Conservation (phyloP, 202 grass and related monocot genomes). For the Digitaria exilis region DNA sequence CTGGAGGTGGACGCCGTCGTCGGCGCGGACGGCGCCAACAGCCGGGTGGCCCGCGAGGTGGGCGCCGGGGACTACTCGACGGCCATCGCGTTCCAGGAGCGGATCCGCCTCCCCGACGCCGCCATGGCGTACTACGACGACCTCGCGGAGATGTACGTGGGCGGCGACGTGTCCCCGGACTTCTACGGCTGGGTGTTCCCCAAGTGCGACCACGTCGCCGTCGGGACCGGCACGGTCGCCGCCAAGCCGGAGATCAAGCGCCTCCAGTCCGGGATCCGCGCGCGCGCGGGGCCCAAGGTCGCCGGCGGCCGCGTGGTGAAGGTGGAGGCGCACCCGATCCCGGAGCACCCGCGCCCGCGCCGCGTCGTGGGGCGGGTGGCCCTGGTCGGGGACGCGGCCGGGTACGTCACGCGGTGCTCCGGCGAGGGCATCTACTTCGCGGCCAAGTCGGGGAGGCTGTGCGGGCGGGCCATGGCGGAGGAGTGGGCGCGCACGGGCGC, state of each 20-base stretch:
- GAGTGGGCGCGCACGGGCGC: conserved; percentile 66
- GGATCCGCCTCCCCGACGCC: conserved; percentile 73
- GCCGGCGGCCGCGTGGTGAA: conserved; percentile 63
- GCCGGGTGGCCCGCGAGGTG: conserved; percentile 75
- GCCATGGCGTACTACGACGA: conserved; percentile 81
- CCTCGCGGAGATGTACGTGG: conserved; percentile 96
- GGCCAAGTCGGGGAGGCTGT: conserved; percentile 87
- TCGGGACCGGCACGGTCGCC: conserved; percentile 78
- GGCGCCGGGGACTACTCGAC: conserved; percentile 79
- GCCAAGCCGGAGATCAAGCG: conserved; percentile 83
- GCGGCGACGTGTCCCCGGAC: conserved; percentile 85
- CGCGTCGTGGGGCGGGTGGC: conserved; percentile 84
- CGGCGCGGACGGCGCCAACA: conserved; percentile 93
- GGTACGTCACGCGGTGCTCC: conserved; percentile 88
- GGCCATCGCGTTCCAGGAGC: conserved; percentile 98
- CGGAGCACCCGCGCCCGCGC: conserved; percentile 91
- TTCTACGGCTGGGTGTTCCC: conserved; percentile 99
- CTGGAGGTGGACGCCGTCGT: conserved; percentile 83
- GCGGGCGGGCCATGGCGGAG: conserved; percentile 72
- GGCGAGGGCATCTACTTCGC: conserved; percentile 99
- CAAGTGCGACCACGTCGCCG: conserved; percentile 96
- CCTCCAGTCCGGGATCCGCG: conserved; percentile 61
- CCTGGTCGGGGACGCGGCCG: conserved; percentile 85
- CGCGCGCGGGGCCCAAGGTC: conserved; percentile 69
- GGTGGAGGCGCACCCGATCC: conserved; percentile 93